Percentiles rank a stretch among this genome's conserved stretches.
Evolutionary conservation across 306 rosid genomes (phyloP).

Genomic region (Gastrolobium villosum): DNA sequence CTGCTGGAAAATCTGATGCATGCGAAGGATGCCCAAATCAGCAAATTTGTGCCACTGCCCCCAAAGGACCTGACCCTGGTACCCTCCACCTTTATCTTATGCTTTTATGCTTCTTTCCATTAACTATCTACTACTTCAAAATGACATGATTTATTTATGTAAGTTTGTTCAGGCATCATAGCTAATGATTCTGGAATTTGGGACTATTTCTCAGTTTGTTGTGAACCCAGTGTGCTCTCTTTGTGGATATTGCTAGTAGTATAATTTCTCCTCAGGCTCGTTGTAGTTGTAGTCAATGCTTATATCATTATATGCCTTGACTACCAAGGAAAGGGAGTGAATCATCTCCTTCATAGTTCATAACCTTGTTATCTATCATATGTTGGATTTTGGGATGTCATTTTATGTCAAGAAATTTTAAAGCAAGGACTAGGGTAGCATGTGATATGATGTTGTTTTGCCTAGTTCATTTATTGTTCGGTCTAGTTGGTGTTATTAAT

Average conservation of each 20-base stretch:
- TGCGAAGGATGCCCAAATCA: slow-evolving; percentile 97
- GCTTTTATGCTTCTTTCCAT: slow-evolving; percentile 15
- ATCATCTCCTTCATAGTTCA: neutral
- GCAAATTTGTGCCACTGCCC: slow-evolving; percentile 87
- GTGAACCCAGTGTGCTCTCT: neutral
- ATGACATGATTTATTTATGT: slow-evolving; percentile 12
- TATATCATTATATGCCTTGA: neutral
- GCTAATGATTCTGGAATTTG: neutral
- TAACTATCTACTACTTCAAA: neutral
- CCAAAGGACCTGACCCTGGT: slow-evolving; percentile 98
- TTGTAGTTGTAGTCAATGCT: slow-evolving; percentile 31
- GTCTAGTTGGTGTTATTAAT: slow-evolving; percentile 11
- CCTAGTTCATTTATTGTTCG: neutral
- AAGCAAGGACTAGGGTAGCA: neutral
- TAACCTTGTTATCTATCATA: slow-evolving; percentile 1
- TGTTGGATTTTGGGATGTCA: neutral
- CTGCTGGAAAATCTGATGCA: slow-evolving; percentile 84
- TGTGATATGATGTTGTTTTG: slow-evolving; percentile 2
- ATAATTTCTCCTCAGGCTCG: slow-evolving; percentile 5
- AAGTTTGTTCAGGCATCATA: neutral
- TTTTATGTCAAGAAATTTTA: neutral
- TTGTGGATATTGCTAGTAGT: neutral
- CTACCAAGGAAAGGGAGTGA: neutral
- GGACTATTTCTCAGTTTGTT: slow-evolving; percentile 18
- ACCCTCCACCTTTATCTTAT: slow-evolving; percentile 7